Evolutionary conservation across 257 asterid species (phyloP), one percentile per base, ranked within the genome.

Genomic region (Cruciata laevipes): DNA sequence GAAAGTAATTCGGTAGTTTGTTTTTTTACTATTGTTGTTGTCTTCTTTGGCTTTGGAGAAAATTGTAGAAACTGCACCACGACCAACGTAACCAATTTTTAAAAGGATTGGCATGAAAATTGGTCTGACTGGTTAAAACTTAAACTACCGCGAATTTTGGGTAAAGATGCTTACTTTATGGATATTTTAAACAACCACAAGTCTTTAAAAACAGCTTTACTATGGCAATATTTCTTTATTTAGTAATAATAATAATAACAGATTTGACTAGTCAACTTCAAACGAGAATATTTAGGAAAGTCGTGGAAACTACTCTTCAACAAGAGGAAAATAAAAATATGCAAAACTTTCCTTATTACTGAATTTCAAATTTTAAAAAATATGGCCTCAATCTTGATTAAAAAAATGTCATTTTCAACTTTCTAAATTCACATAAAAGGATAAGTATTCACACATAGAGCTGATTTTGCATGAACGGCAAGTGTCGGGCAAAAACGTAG

Each of bases 401-500:
- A 40, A 4, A 33, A 4, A 4, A 33, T 33, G 4, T 4, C 38
- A 33, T 35, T 35, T 35, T 10, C 47, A 38, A 38, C 9, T 38
- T 14, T 13, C 5, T 42, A 42, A 42, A 42, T 42, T 42, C 17
- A 42, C 51, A 42, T 21, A 3, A 47, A 47, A 47, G 51, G 51
- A 42, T 42, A 42, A 42, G 5, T 42, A 42, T 42, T 42, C 17
- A 10, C 49, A n/a, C n/a, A 13, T 13, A 3, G 6, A 16, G 6
- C 5, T 17, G 20, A 14, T 53, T 53, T 53, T 53, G 60, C 60
- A 53, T 53, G 60, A 16, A n/a, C 1, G 60, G 60, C 60, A 53
- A 53, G 60, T 53, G 60, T 53, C 60, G 55, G 21, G 55, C 60
- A 53, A 53, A 27, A 53, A 47, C 55, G 55, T 47, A 47, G 55